Conservation (phyloP, 78 protist species). For the Dictyostelium capitatum region DNA sequence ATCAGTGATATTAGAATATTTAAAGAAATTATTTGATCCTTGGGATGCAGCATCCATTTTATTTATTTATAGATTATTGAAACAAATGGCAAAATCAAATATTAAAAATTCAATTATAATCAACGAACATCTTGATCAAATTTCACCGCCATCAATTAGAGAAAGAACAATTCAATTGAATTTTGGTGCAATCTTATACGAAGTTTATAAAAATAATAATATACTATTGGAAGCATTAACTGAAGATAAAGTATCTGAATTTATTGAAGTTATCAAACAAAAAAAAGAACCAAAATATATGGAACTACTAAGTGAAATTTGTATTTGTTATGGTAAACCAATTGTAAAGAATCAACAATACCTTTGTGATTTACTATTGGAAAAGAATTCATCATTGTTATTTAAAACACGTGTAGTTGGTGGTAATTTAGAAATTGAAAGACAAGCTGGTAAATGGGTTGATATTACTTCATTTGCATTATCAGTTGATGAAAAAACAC, state of each 20-base stretch:
- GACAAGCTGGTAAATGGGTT: conserved; percentile 29
- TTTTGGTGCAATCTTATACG: conserved; percentile 37
- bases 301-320: conserved; percentile 66
- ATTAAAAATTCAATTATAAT: conserved; percentile 48
- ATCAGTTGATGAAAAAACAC: conserved; percentile 38
- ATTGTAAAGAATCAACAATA: conserved; percentile 73
- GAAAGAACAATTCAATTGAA: conserved; percentile 17
- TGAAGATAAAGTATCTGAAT: conserved; percentile 32
- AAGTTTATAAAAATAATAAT: conserved; percentile 60
- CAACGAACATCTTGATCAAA: conserved; percentile 21
- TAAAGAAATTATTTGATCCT: conserved; percentile 23
- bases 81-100: conserved; percentile 47
- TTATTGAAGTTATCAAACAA: conserved; percentile 32
- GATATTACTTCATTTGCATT: conserved; percentile 26
- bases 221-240: conserved; percentile 55
- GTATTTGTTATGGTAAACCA: conserved; percentile 53
- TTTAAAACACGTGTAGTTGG: not conserved
- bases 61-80: conserved; percentile 34
- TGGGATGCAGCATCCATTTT: conserved; percentile 4
- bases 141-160: conserved; percentile 12
- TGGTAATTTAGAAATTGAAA: conserved; percentile 37
- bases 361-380: conserved; percentile 44
- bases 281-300: conserved; percentile 48
- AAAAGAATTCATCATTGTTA: conserved; percentile 34
- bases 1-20: conserved; percentile 9